Evolutionary conservation across 2,329 filamentous ascomycete species (phyloP), one percentile per base, ranked within the genome.

Genomic region (Dactylellina haptotyla): DNA sequence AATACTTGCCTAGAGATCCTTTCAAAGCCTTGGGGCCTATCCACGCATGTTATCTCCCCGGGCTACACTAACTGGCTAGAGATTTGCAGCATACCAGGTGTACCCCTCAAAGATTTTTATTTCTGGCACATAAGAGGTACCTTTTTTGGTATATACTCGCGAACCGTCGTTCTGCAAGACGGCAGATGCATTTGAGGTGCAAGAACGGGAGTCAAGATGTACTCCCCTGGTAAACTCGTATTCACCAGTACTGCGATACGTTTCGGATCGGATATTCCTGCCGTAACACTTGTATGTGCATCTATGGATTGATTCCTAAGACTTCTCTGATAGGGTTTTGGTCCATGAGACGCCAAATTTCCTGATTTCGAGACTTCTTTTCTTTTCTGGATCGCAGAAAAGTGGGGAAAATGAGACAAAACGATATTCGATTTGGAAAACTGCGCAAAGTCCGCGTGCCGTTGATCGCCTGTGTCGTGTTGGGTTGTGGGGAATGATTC

Each of bases 71-170:
- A n/a, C n/a, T n/a, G n/a, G n/a, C n/a, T n/a, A n/a, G n/a, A n/a
- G n/a, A n/a, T n/a, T n/a, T n/a, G n/a, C n/a, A n/a, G n/a, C n/a
- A n/a, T n/a, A n/a, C n/a, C n/a, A n/a, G n/a, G n/a, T n/a, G 45
- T 50, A 30, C 45, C 20, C 23, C 4, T 26, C 28, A 34, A 53
- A 32, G 34, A 53, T 25, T 25, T 2, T 2, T 25, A 53, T 8
- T 53, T 25, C 3, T 30, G 9, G 9, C 9, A 23, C 34, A 48
- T 28, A 14, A 20, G 34, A 43, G 46, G 41, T 50, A 16, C 54
- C 39, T 10, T 39, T 69, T 59, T 26, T 26, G 32, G 64, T 46
- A 69, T 30, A 25, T 43, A 28, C 26, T 69, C 50, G 45, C 64
- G 56, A 69, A 45, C 64, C 64, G 56, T 54, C 39, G 53, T 4